Conservation (phyloP, 2,329 filamentous ascomycete genomes). For the Epicoccum nigrum region DNA sequence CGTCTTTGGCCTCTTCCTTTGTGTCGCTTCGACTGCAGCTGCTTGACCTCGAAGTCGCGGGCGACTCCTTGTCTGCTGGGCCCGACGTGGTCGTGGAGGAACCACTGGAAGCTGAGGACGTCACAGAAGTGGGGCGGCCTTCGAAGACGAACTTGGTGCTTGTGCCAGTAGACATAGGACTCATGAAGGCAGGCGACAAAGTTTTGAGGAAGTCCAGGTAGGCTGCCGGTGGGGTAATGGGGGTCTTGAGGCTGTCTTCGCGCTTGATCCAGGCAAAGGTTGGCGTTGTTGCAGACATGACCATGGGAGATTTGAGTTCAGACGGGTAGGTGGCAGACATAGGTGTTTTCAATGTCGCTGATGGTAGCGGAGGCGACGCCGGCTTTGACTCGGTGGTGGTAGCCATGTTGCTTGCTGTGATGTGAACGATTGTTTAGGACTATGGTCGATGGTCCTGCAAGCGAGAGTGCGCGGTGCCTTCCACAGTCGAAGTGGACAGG, state of each 20-base stretch:
- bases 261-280: conserved; percentile 67
- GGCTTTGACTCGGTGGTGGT: conserved; percentile 51
- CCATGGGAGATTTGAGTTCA: conserved; percentile 68
- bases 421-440: conserved; percentile 40
- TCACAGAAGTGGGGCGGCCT: conserved; percentile 48
- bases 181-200: conserved; percentile 73
- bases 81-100: conserved; percentile 47
- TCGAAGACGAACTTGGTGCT: conserved; percentile 59
- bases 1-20: conserved; percentile 29
- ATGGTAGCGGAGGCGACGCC: conserved; percentile 27
- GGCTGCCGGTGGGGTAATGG: conserved; percentile 86
- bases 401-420: conserved; percentile 43
- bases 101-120: conserved; percentile 44
- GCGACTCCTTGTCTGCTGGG: conserved; percentile 41
- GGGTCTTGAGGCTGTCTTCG: conserved; percentile 73
- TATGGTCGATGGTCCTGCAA: conserved; percentile 27
- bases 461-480: conserved; percentile 36
- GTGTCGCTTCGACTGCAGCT: conserved; percentile 46
- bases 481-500: conserved; percentile 33
- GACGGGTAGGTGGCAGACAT: conserved; percentile 65
- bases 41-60: conserved; percentile 46
- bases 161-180: conserved; percentile 66
- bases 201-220: conserved; percentile 93
- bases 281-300: conserved; percentile 51
- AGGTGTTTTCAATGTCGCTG: conserved; percentile 59